Base-by-base conservation (phyloP, 805 yeast species). In the Metschnikowia chrysomelidarum region DNA sequence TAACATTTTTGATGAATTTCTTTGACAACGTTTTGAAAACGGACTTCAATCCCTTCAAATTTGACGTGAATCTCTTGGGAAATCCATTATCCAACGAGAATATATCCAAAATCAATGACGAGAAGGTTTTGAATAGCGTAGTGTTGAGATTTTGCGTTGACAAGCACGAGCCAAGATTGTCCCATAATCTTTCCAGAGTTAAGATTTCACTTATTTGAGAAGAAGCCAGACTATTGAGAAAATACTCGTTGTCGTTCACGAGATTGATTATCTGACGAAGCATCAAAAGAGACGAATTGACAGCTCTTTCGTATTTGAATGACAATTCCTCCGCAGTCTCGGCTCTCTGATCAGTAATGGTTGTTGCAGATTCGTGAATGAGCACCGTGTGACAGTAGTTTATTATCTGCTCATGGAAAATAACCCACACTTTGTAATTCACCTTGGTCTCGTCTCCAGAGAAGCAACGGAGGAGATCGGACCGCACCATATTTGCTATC, bases 341-440 rank as follows among this genome's bases (percentile, higher is more conserved):
- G 47, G 76, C 78, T 36, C 95, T 67, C 51, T 80, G 83, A 50
- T 89, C 96, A 2, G 89, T 78, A 14, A 89, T 57, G 0, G 87
- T 73, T 11, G 73, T 78, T 4, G 70, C 71, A 3, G 76, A 64
- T 53, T 88, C 95, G 20, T 61, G 55, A 11, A 71, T 56, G 7
- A 86, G 49, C 0, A 76, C 65, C 22, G 78, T 76, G 27, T 66
- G 61, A 9, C 77, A 64, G 41, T 73, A 78, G 30, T 74, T 74
- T 12, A 84, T 46, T 10, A 86, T 71, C 34, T 75, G 81, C 4
- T 59, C 62, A 34, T 62, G 64, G 50, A 86, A 84, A 0, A 80
- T 57, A 16, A 60, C 61, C 82, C 89, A 81, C 4, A 87, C 54
- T 30, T 75, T 71, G 13, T 38, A 38, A 23, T 68, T 67, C 7